phyloP scores from a whole-genome alignment of 2,329 filamentous ascomycete genomes.

The Colletotrichum higginsianum region DNA sequence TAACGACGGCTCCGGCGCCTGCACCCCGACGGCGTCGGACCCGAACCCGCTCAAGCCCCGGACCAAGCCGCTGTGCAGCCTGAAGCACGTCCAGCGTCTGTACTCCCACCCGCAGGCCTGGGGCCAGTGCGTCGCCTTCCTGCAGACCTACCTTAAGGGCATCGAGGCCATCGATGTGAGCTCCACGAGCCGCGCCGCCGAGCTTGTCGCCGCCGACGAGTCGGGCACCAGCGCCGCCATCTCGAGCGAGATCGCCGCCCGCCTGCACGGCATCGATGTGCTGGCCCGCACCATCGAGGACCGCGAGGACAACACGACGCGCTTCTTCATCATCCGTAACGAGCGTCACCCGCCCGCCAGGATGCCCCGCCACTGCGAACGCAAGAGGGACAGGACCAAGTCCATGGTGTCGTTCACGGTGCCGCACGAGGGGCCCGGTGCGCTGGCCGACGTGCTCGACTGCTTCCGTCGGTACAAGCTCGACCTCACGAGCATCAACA shows the following conservation, averaged over 20 bases:
- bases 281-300: constrained; percentile 82
- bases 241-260: constrained; percentile 80
- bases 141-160: constrained; percentile 77
- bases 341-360: constrained; percentile 45
- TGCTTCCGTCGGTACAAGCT: constrained; percentile 82
- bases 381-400: constrained; percentile 64
- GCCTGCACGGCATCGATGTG: constrained; percentile 76
- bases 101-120: constrained; percentile 98
- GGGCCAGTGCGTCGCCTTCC: constrained; percentile 87
- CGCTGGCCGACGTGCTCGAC: constrained; percentile 83
- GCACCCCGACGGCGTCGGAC: constrained; percentile 64
- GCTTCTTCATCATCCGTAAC: constrained; percentile 78
- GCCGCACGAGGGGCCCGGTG: constrained; percentile 82
- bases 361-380: constrained; percentile 35
- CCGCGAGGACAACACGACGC: constrained; percentile 80
- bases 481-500: constrained; percentile 93
- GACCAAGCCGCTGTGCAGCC: constrained; percentile 62
- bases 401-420: constrained; percentile 88
- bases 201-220: constrained; percentile 76
- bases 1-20: constrained; percentile 58
- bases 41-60: constrained; percentile 62
- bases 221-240: constrained; percentile 81
- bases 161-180: constrained; percentile 87
- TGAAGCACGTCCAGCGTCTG: constrained; percentile 79
- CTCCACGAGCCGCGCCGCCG: constrained; percentile 88